Conservation (phyloP, 2,329 filamentous ascomycete genomes). For the Alternaria hordeiaustralica region DNA sequence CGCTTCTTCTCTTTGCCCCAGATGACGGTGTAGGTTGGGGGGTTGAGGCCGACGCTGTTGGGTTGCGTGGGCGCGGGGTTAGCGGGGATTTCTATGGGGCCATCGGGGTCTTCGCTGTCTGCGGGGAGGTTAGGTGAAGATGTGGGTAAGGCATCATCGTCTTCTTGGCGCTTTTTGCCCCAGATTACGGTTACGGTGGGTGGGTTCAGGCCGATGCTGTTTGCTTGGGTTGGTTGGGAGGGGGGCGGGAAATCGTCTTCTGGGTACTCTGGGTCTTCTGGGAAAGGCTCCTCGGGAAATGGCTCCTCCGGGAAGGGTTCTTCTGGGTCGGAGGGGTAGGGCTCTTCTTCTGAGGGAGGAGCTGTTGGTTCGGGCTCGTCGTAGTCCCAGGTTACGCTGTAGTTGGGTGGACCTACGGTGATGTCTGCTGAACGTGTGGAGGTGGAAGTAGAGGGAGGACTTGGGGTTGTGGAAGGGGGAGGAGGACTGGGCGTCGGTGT, state of each 20-base stretch:
- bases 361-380: neutral
- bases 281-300: conserved; percentile 4
- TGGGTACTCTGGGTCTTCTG: conserved; percentile 14
- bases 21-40: conserved; percentile 18
- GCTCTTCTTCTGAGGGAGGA: neutral
- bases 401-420: conserved; percentile 15
- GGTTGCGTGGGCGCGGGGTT: conserved; percentile 3
- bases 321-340: conserved; percentile 19
- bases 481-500: neutral
- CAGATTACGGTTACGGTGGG: conserved; percentile 19
- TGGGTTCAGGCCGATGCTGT: conserved; percentile 16
- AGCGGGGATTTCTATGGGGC: neutral
- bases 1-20: conserved; percentile 11
- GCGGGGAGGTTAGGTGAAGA: conserved; percentile 1
- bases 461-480: neutral
- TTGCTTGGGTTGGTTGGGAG: conserved; percentile 12
- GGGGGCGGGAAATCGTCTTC: conserved; percentile 9
- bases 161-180: conserved; percentile 21
- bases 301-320: conserved; percentile 14
- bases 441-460: neutral
- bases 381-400: conserved; percentile 14
- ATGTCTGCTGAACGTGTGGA: conserved; percentile 14
- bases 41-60: conserved; percentile 15
- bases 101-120: conserved; percentile 16
- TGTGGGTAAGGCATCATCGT: conserved; percentile 1